These are phyloP conservation scores for Geum urbanum DNA, from an alignment of 306 rosid species.

Conservation along the genomic window DNA sequence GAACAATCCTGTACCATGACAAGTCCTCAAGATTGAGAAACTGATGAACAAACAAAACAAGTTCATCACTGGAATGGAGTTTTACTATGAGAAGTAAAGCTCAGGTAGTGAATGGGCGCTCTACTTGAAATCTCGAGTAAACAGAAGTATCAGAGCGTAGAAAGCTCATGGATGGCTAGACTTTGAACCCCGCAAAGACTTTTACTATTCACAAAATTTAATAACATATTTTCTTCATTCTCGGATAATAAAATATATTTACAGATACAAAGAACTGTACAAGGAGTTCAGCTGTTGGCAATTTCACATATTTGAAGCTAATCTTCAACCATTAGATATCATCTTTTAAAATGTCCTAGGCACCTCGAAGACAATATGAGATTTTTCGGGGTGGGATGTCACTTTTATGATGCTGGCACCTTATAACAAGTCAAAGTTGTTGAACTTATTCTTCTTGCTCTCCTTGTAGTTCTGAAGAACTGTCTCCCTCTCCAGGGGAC, in stretches of 20 bases:
- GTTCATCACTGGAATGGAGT: too few relatives aligned
- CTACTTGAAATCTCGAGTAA: too few relatives aligned
- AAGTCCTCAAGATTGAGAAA: background rate
- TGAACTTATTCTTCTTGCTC: slow-evolving; percentile 45
- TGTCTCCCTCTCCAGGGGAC: slow-evolving; percentile 56
- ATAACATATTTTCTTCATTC: too few relatives aligned
- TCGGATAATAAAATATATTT: too few relatives aligned
- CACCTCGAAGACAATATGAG: background rate
- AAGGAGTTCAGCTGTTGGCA: background rate
- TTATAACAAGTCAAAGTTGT: background rate
- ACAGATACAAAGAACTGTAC: slow-evolving; percentile 1
- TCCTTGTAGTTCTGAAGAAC: slow-evolving; percentile 57
- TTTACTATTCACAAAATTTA: too few relatives aligned
- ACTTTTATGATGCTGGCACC: background rate
- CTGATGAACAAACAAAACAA: background rate
- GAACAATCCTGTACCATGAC: background rate
- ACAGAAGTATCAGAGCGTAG: too few relatives aligned
- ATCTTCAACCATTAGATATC: slow-evolving; percentile 8
- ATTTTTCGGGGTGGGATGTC: background rate
- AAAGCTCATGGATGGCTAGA: too few relatives aligned
- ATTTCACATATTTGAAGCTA: background rate
- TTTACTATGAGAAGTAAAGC: too few relatives aligned
- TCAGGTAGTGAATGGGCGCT: too few relatives aligned
- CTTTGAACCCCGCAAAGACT: too few relatives aligned
- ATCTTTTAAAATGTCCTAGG: background rate